A percentile compares a stretch with the other conserved stretches of the same genome.
These are phyloP conservation scores for Thielaviopsis punctulata DNA, from an alignment of 2,329 filamentous ascomycete species.

Conservation along the genomic window DNA sequence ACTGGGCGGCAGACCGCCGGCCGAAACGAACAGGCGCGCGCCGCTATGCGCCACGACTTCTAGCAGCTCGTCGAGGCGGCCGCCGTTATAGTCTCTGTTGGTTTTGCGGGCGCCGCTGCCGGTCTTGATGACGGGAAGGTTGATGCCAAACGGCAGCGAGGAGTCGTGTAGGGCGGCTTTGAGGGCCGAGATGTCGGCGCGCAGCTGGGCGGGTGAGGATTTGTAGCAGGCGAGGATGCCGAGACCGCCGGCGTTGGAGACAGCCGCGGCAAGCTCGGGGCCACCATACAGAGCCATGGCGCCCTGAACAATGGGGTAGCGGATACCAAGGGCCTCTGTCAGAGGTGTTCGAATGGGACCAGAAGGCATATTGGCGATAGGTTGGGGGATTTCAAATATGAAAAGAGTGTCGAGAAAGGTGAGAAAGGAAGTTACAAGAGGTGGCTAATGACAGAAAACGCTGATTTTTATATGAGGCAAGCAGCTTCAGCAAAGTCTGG, in stretches of 20 bases:
- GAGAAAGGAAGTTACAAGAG: too few relatives aligned
- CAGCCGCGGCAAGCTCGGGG: conserved; percentile 62
- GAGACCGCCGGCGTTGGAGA: conserved; percentile 76
- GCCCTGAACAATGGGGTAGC: conserved; percentile 78
- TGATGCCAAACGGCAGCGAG: conserved; percentile 70
- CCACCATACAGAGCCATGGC: conserved; percentile 83
- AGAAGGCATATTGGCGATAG: conserved; percentile 15
- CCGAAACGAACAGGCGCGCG: conserved; percentile 71
- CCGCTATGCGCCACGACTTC: conserved; percentile 71
- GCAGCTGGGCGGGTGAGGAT: conserved; percentile 59
- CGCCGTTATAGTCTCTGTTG: conserved; percentile 90
- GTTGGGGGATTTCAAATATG: not conserved
- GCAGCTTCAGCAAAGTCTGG: not conserved
- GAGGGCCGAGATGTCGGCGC: conserved; percentile 68
- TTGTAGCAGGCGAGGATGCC: conserved; percentile 56
- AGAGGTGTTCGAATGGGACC: conserved; percentile 58
- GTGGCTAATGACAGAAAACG: too few relatives aligned
- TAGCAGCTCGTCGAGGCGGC: conserved; percentile 73
- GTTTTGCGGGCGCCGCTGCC: conserved; percentile 72
- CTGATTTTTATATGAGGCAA: too few relatives aligned
- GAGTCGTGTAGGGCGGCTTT: conserved; percentile 54
- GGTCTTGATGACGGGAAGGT: conserved; percentile 79
- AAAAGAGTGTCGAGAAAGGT: not conserved
- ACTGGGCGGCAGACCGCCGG: conserved; percentile 70
- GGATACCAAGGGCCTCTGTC: conserved; percentile 61